Percentiles rank a stretch among this genome's conserved stretches.
Evolutionary conservation across 2,329 filamentous ascomycete genomes (phyloP).

Genomic region (Cercospora brassicicola): DNA sequence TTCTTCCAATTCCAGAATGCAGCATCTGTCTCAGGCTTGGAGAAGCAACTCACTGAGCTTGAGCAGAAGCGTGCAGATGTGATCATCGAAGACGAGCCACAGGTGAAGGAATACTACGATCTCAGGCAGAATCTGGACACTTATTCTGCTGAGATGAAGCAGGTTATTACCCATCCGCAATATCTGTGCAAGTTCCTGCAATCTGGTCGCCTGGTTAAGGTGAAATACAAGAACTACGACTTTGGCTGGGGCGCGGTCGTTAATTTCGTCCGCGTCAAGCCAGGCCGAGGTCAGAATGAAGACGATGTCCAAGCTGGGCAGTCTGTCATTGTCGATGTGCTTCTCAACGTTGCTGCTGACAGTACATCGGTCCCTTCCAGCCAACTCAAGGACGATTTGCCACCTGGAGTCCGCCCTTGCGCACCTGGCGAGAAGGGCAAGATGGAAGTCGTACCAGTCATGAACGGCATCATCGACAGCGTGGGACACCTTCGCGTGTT

Average conservation of each 20-base stretch:
- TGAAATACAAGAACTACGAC: conserved; percentile 76
- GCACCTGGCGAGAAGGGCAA: conserved; percentile 64
- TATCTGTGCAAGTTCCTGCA: conserved; percentile 84
- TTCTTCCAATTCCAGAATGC: conserved; percentile 99
- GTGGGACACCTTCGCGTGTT: conserved; percentile 83
- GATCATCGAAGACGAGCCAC: conserved; percentile 79
- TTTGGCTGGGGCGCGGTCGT: conserved; percentile 95
- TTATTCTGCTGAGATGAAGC: conserved; percentile 85
- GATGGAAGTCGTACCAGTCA: conserved; percentile 81
- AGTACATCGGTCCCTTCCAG: conserved; percentile 48
- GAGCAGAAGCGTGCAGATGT: conserved; percentile 73
- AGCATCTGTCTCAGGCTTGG: conserved; percentile 77
- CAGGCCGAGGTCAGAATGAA: conserved; percentile 63
- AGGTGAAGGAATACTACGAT: conserved; percentile 91
- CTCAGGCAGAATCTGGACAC: conserved; percentile 78
- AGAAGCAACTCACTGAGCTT: conserved; percentile 77
- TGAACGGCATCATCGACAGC: conserved; percentile 80
- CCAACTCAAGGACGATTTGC: conserved; percentile 55
- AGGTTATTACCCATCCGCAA: conserved; percentile 87
- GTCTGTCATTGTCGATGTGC: conserved; percentile 77
- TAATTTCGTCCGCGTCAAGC: conserved; percentile 63
- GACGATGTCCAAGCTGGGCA: conserved; percentile 73
- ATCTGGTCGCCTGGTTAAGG: conserved; percentile 79
- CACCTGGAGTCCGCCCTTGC: conserved; percentile 62
- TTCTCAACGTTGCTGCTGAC: conserved; percentile 63